A percentile compares a stretch with the other conserved stretches of the same genome.
Evolutionary conservation across 768 basidiomycete species (phyloP).

Genomic region (Gyrodon lividus): DNA sequence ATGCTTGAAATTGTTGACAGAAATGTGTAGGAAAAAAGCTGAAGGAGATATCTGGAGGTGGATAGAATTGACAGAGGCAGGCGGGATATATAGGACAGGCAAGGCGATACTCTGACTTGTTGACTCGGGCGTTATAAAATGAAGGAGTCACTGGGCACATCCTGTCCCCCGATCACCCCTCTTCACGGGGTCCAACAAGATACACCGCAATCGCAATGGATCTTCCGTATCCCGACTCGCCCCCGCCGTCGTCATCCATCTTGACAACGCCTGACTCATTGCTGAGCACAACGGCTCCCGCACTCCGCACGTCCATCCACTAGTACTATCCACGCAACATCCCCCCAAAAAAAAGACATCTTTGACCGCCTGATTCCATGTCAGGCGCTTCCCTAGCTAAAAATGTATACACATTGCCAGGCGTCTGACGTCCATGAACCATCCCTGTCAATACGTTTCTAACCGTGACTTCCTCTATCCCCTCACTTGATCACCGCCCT

Average conservation of each 20-base stretch:
- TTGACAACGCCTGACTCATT: constrained; percentile 9
- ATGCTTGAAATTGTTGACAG: background rate
- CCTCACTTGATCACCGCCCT: no score
- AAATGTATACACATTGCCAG: background rate
- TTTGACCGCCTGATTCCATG: background rate
- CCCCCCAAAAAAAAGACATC: background rate
- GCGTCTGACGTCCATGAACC: background rate
- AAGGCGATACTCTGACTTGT: constrained; percentile 22
- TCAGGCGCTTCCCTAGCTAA: background rate
- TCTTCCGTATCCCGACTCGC: constrained; percentile 9
- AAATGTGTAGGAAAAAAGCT: background rate
- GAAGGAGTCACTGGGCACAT: constrained; percentile 33
- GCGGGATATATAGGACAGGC: constrained; percentile 9
- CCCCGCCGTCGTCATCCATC: background rate
- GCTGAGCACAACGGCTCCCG: background rate
- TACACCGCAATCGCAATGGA: constrained; percentile 5
- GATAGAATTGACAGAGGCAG: background rate
- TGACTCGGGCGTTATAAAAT: constrained; percentile 32
- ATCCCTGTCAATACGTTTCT: background rate
- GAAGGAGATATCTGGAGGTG: background rate
- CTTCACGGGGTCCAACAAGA: constrained; percentile 19
- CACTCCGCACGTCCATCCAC: background rate
- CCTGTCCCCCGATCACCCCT: constrained; percentile 24
- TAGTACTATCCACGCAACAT: background rate
- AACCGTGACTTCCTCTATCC: background rate